phyloP scores from a whole-genome alignment of 345 rosid species.

The Acer campestre region DNA sequence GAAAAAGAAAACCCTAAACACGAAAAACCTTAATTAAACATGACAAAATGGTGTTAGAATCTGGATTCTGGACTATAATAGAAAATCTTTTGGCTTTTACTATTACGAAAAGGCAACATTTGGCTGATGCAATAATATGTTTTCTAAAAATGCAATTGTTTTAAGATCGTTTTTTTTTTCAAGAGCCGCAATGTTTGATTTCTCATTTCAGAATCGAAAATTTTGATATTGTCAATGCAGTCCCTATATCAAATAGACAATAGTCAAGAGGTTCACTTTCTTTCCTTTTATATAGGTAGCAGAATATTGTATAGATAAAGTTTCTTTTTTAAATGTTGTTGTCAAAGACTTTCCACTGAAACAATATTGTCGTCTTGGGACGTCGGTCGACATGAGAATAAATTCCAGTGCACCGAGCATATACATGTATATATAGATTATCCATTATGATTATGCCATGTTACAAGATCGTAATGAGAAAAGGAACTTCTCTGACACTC shows the following conservation, averaged over 20 bases:
- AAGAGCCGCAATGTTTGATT: conserved; percentile 18
- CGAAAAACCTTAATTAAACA: no score
- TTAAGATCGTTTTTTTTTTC: not conserved
- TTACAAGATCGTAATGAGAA: no score
- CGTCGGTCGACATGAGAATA: no score
- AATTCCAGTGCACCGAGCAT: no score
- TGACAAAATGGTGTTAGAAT: no score
- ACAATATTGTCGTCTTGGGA: no score
- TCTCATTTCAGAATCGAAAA: not conserved
- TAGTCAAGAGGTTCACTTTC: not conserved
- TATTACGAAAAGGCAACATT: conserved; percentile 8
- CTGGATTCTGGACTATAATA: no score
- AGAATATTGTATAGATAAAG: not conserved
- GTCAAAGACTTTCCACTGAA: not conserved
- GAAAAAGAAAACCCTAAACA: no score
- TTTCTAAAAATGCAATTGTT: not conserved
- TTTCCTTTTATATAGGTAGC: not conserved
- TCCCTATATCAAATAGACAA: not conserved
- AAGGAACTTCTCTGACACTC: no score
- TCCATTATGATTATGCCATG: no score
- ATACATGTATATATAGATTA: no score
- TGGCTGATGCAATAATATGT: not conserved
- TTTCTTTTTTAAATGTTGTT: not conserved
- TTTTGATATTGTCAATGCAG: not conserved
- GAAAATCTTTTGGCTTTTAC: not conserved